A percentile compares a stretch with the other conserved stretches of the same genome.
Conservation (phyloP, 1,139 yeast species). For the Magnusiomyces magnusii region DNA sequence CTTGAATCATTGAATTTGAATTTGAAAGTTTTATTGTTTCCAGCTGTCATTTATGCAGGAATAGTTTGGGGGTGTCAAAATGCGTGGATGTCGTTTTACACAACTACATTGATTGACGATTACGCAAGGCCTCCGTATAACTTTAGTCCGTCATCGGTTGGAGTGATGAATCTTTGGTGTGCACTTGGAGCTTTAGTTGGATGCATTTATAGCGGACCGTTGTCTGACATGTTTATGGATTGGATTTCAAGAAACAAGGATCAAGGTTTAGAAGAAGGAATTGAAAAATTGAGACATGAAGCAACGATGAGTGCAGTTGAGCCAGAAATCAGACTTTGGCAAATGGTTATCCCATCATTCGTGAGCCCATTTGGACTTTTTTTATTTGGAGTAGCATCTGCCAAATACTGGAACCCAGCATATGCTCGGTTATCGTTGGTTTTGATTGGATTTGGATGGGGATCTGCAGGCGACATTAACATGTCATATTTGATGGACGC, state of each 20-base stretch:
- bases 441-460: conserved; percentile 52
- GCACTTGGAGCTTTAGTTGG: conserved; percentile 77
- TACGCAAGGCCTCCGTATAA: conserved; percentile 66
- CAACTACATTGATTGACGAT: conserved; percentile 69
- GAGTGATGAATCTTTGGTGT: conserved; percentile 77
- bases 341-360: conserved; percentile 56
- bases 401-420: conserved; percentile 55
- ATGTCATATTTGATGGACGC: conserved; percentile 52
- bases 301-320: conserved; percentile 49
- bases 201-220: conserved; percentile 65
- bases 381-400: conserved; percentile 82
- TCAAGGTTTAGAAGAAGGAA: background rate
- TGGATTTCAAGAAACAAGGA: background rate
- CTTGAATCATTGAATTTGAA: conserved; percentile 50
- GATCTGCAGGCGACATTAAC: conserved; percentile 49
- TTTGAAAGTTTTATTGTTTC: conserved; percentile 62
- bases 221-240: conserved; percentile 61
- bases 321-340: conserved; percentile 73
- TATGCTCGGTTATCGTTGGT: conserved; percentile 36
- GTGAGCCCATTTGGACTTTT: conserved; percentile 69
- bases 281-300: background rate
- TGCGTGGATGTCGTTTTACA: conserved; percentile 69
- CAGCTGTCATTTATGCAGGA: conserved; percentile 79
- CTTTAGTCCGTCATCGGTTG: conserved; percentile 64
- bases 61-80: conserved; percentile 81